These are phyloP conservation scores for Malassezia pachydermatis DNA, from an alignment of 1,284 basidiomycete species.

Conservation along the genomic window DNA sequence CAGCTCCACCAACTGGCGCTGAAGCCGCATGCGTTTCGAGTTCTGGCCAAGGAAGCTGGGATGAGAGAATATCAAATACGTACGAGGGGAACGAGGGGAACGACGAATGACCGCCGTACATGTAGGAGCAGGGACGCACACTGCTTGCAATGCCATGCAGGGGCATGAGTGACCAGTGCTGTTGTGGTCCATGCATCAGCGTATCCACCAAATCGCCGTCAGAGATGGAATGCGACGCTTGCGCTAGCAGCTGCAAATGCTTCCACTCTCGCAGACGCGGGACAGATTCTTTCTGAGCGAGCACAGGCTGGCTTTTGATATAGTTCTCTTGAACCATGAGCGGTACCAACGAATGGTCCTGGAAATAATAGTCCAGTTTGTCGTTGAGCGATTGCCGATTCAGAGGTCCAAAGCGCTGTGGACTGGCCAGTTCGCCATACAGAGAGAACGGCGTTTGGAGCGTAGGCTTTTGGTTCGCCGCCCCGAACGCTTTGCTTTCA, in stretches of 20 bases:
- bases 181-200: conserved; percentile 74
- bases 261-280: conserved; percentile 54
- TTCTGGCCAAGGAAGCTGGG: conserved; percentile 93
- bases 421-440: conserved; percentile 62
- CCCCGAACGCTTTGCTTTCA: conserved; percentile 66
- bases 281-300: conserved; percentile 49
- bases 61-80: not conserved
- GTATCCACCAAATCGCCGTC: conserved; percentile 90
- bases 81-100: conserved; percentile 34
- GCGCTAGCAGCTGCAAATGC: conserved; percentile 61
- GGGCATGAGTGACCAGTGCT: conserved; percentile 93
- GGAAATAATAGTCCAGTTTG: conserved; percentile 93
- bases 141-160: conserved; percentile 81
- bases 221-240: conserved; percentile 79
- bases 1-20: conserved; percentile 71
- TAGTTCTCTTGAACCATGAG: conserved; percentile 71
- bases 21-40: conserved; percentile 76
- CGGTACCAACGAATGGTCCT: conserved; percentile 84
- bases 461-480: conserved; percentile 70
- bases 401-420: conserved; percentile 75
- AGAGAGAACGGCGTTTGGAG: conserved; percentile 60
- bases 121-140: conserved; percentile 53
- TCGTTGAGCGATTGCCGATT: conserved; percentile 71
- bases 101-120: conserved; percentile 27
- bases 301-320: conserved; percentile 52